These are phyloP conservation scores for Cicer arietinum DNA, from an alignment of 306 rosid species.

Conservation along the genomic window DNA sequence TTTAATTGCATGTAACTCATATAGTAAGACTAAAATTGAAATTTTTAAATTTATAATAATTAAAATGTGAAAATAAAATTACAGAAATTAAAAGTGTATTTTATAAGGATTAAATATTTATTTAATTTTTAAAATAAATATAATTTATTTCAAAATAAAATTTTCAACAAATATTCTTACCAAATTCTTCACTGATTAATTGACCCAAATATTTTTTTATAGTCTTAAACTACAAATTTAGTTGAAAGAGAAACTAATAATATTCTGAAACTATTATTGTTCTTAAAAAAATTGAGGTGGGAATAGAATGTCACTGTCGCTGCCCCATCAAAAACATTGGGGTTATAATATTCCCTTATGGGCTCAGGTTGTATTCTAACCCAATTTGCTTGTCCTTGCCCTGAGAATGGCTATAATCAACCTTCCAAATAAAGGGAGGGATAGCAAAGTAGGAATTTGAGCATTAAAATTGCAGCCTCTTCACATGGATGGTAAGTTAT, in stretches of 20 bases:
- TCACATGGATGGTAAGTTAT: conserved; percentile 30
- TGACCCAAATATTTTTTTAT: too few relatives aligned
- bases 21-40: too few relatives aligned
- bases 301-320: conserved; percentile 39
- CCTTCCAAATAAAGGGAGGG: conserved; percentile 45
- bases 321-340: conserved; percentile 42
- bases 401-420: conserved; percentile 44
- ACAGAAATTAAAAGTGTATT: too few relatives aligned
- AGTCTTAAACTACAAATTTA: conserved; percentile 38
- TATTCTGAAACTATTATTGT: conserved; percentile 20
- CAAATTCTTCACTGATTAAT: too few relatives aligned
- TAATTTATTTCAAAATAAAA: too few relatives aligned
- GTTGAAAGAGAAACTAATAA: conserved; percentile 27
- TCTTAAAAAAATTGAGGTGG: conserved; percentile 43
- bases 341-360: conserved; percentile 52
- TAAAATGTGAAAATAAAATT: too few relatives aligned
- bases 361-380: conserved; percentile 53
- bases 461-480: conserved; percentile 45
- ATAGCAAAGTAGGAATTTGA: conserved; percentile 21
- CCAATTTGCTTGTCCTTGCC: conserved; percentile 48
- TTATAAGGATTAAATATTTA: too few relatives aligned
- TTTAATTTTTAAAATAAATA: too few relatives aligned
- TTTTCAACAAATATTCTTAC: too few relatives aligned
- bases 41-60: too few relatives aligned
- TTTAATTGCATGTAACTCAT: too few relatives aligned